These are phyloP conservation scores for Tuber calosporum DNA, from an alignment of 495 filamentous ascomycete genomes.

Conservation along the genomic window DNA sequence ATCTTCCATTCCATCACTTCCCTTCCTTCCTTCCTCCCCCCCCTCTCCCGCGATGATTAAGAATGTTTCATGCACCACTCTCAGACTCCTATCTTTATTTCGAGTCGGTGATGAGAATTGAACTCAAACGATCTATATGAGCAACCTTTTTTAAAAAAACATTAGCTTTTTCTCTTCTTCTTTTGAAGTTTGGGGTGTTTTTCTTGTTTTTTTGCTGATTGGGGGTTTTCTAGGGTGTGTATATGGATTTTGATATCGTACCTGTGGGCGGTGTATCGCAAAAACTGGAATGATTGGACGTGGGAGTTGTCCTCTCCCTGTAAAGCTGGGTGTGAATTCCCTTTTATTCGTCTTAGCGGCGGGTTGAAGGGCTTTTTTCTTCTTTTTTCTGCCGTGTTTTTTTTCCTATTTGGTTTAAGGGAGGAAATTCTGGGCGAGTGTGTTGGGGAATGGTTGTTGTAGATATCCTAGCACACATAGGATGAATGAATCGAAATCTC, in stretches of 20 bases:
- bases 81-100: neutral
- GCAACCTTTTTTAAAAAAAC: neutral
- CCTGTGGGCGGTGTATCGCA: too few species aligned
- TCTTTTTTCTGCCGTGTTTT: too few species aligned
- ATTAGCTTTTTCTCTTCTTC: neutral
- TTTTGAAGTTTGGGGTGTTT: neutral
- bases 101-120: slow-evolving; percentile 1
- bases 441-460: neutral
- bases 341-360: too few species aligned
- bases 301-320: too few species aligned
- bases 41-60: neutral
- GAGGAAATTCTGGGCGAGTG: neutral
- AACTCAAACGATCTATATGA: slow-evolving; percentile 4
- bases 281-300: too few species aligned
- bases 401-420: too few species aligned
- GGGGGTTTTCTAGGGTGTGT: neutral
- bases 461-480: neutral
- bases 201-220: neutral
- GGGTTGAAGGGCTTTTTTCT: too few species aligned
- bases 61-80: slow-evolving; percentile 7
- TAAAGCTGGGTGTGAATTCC: too few species aligned
- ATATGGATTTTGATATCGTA: too few species aligned
- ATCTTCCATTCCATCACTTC: too few species aligned
- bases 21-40: neutral
- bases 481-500: neutral